Evolutionary conservation across 2,329 filamentous ascomycete species (phyloP), one percentile per base, ranked within the genome.

Genomic region (Talaromyces sp.): DNA sequence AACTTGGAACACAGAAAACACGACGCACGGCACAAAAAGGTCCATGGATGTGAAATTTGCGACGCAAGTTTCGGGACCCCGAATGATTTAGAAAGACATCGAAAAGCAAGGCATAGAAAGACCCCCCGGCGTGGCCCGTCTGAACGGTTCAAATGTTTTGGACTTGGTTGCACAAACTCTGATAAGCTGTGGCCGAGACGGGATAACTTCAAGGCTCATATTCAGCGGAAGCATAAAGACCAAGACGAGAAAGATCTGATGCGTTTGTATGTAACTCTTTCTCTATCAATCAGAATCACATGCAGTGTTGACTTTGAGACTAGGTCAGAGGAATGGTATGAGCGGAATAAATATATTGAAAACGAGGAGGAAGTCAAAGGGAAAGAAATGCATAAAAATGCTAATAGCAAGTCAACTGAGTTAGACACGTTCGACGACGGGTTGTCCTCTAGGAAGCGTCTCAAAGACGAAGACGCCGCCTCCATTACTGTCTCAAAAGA

Each of bases 121-220:
- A 76, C 67, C 43, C 77, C 74, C 61, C 71, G 68, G 27, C 76
- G 78, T 1, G 80, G 80, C 9, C 77, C 75, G 0, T 79, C 77
- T 51, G 82, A 82, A 62, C 79, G 79, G 43, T 90, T 82, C 64
- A 82, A 80, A 59, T 95, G 90, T 70, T 80, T 80, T 56, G 76
- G 83, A 6, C 74, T 74, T 7, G 68, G 76, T 24, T 91, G 89
- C 67, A 79, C 76, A 26, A 82, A 78, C 26, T 86, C 80, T 63
- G 78, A 78, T 1, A 96, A 96, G 71, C 77, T 82, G 38, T 96
- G 90, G 90, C 88, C 89, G 0, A 84, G 93, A 24, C 80, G 87
- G 56, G 93, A 97, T 73, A 97, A 97, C 69, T 96, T 96, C 72
- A 87, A 87, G 63, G 86, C 88, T 38, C 93, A 97, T 70, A 81